Evolutionary conservation across 2,329 filamentous ascomycete genomes (phyloP), one percentile per base, ranked within the genome.

Genomic region (Septoria petroselini): DNA sequence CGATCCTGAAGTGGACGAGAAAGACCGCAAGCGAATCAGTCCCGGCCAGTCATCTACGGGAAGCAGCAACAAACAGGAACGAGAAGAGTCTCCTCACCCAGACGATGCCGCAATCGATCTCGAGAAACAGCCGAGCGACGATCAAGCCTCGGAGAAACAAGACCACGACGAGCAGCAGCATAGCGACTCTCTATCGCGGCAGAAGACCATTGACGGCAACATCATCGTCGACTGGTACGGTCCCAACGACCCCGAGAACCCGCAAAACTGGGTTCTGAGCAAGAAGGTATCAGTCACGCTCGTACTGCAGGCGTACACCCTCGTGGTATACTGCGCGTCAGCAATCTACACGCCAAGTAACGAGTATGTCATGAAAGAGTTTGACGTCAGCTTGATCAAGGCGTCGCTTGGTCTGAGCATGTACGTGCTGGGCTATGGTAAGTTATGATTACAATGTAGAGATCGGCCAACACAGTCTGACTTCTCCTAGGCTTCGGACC

Each of bases 251-350:
- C 50, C 50, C 3, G 56, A 54, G 15, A 66, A 68, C 43, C 65
- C 64, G 2, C 65, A 66, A 39, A 66, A 68, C 40, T 68, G 64
- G 60, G 50, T 44, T 7, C 40, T 43, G 6, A 49, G 44, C 4
- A 66, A 64, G 52, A 68, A 66, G 50, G 31, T 58, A 1, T 58
- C 71, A 4, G 70, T 71, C 2, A 62, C 69, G 0, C 41, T 60
- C 3, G 65, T 70, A 54, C 73, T 75, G 35, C 68, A 60, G 51
- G 40, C 80, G 3, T 83, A 78, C 71, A 84, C 81, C 0, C 78
- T 83, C 53, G 76, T 80, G 18, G 80, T 80, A 3, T 80, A 80
- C 59, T 75, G 73, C 58, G 75, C 74, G 4, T 59, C 72, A 1
- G 71, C 74, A 0, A 77, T 83, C 52, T 82, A 81, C 65, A 64